Percentiles rank a stretch among this genome's conserved stretches.
Conservation (phyloP, 495 filamentous ascomycete genomes). For the Annulohypoxylon bovei region DNA sequence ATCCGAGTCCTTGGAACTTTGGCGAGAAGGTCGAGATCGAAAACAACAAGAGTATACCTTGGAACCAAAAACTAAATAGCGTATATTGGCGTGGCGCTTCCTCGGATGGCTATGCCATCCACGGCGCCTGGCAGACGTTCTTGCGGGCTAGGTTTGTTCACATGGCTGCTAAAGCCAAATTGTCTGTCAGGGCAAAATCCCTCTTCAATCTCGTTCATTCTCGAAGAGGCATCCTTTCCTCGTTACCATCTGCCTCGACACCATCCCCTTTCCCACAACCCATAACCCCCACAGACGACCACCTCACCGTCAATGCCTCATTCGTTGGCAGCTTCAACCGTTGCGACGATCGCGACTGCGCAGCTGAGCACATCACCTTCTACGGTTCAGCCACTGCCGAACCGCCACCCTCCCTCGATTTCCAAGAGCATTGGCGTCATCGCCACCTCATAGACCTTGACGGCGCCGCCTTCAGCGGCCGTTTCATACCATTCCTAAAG, state of each 20-base stretch:
- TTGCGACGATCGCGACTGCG: conserved; percentile 48
- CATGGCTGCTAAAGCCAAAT: conserved; percentile 61
- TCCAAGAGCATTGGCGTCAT: conserved; percentile 57
- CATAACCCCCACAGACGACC: neutral
- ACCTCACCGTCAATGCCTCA: conserved; percentile 36
- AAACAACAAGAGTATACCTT: conserved; percentile 56
- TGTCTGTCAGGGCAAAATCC: conserved; percentile 19
- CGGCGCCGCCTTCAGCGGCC: conserved; percentile 68
- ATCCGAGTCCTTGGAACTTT: conserved; percentile 70
- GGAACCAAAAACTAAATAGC: conserved; percentile 61
- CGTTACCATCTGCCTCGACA: neutral
- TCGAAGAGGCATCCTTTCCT: conserved; percentile 7
- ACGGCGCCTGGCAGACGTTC: conserved; percentile 53
- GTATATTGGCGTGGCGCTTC: conserved; percentile 72
- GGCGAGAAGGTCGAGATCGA: conserved; percentile 69
- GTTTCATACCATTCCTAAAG: conserved; percentile 72
- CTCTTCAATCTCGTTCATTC: conserved; percentile 24
- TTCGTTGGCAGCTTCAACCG: conserved; percentile 61
- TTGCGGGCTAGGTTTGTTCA: conserved; percentile 70
- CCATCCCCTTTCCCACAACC: neutral
- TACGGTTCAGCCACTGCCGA: conserved; percentile 62
- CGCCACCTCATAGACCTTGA: conserved; percentile 76
- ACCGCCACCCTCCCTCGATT: conserved; percentile 47
- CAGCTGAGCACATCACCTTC: conserved; percentile 63
- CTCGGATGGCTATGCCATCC: conserved; percentile 47